Percentiles rank a stretch among this genome's conserved stretches.
Evolutionary conservation across 2,329 filamentous ascomycete species (phyloP).

Genomic region (Cordyceps militaris): DNA sequence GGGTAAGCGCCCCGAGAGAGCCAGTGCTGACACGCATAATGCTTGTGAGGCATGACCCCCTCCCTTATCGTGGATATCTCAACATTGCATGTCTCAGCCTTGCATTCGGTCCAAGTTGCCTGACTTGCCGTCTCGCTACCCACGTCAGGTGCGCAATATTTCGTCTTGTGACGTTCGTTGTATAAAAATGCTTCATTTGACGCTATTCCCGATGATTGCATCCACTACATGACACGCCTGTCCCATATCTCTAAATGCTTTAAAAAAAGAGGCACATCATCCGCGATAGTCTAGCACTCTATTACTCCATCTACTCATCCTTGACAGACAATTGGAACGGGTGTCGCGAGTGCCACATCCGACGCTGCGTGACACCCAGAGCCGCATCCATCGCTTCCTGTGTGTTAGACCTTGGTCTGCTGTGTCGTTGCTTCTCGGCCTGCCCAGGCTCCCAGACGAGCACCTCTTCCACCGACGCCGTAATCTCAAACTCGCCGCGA

Average conservation of each 20-base stretch:
- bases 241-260: not conserved
- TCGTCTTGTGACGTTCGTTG: not conserved
- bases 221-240: not conserved
- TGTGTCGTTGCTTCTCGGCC: slow-evolving; percentile 20
- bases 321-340: slow-evolving; percentile 48
- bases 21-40: not conserved
- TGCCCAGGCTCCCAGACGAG: slow-evolving; percentile 39
- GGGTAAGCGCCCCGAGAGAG: not conserved
- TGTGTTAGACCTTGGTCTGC: slow-evolving; percentile 43
- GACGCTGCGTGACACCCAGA: slow-evolving; percentile 51
- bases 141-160: not conserved
- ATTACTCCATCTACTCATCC: slow-evolving; percentile 28
- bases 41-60: not conserved
- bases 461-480: slow-evolving; percentile 75
- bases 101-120: not conserved
- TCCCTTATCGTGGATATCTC: not conserved
- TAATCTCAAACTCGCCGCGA: slow-evolving; percentile 75
- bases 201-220: not conserved
- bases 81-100: not conserved
- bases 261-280: not conserved
- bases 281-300: not conserved
- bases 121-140: not conserved
- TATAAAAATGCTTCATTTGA: not conserved
- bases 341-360: slow-evolving; percentile 58
- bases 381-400: slow-evolving; percentile 51